Evolutionary conservation across 371 early-diverging fungal species (phyloP).

Genomic region (Entomophthora muscae): DNA sequence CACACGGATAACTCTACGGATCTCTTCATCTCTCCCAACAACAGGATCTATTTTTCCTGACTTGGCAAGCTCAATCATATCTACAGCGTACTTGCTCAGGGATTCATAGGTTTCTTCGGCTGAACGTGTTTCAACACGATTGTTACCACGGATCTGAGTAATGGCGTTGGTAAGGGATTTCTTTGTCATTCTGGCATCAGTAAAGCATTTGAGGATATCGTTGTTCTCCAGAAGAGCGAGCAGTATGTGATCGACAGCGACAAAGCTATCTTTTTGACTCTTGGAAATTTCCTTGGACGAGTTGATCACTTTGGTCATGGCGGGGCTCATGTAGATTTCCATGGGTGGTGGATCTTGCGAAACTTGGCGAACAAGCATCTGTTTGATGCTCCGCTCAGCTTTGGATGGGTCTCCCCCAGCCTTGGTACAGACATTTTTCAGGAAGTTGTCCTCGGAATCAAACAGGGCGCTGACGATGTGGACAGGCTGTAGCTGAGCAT

Average conservation of each 20-base stretch:
- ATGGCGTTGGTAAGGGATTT: too few relatives aligned
- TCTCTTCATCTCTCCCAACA: too few relatives aligned
- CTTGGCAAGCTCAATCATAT: too few relatives aligned
- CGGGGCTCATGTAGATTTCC: too few relatives aligned
- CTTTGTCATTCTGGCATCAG: conserved; percentile 53
- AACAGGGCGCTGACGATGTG: conserved; percentile 68
- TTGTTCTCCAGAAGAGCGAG: conserved; percentile 54
- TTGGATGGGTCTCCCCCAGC: too few relatives aligned
- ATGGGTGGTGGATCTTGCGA: too few relatives aligned
- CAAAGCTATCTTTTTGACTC: conserved; percentile 65
- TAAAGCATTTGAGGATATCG: conserved; percentile 36
- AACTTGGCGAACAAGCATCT: too few relatives aligned
- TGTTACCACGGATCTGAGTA: conserved; percentile 68
- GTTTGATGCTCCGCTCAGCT: too few relatives aligned
- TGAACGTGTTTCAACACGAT: conserved; percentile 60
- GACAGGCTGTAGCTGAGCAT: too few relatives aligned
- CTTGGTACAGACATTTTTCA: conserved; percentile 55
- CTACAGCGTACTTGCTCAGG: conserved; percentile 83
- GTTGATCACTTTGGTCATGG: too few relatives aligned
- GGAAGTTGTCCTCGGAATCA: conserved; percentile 43
- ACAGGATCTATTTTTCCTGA: too few relatives aligned
- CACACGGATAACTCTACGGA: conserved; percentile 62
- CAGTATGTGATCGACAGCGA: conserved; percentile 77
- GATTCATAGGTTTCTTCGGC: conserved; percentile 76
- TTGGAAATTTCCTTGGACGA: too few relatives aligned